Conservation (phyloP, 78 protist genomes). For the Chrysochromulina tobinii region DNA sequence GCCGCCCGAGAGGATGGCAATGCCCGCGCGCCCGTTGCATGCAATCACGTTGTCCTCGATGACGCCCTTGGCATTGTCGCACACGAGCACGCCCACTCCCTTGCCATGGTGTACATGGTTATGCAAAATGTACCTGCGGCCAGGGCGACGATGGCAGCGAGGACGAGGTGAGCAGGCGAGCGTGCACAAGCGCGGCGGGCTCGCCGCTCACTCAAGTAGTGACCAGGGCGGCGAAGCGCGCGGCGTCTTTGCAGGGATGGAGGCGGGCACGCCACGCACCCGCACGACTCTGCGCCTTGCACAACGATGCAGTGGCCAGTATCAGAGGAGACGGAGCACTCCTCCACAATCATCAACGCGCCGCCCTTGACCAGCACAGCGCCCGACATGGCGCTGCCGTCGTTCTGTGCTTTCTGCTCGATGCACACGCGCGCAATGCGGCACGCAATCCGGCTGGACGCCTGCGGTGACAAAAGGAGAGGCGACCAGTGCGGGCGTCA, state of each 20-base stretch:
- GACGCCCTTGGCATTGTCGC: not conserved
- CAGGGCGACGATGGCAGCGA: too few species aligned
- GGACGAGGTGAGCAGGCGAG: too few species aligned
- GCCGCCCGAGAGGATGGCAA: not conserved
- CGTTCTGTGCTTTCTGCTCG: not conserved
- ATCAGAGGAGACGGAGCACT: not conserved
- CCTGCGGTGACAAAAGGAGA: not conserved
- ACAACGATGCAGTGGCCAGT: conserved; percentile 1
- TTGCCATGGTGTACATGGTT: not conserved
- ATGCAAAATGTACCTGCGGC: not conserved
- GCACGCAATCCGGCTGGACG: too few species aligned
- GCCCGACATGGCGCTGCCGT: not conserved
- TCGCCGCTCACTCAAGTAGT: too few species aligned
- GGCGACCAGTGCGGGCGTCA: not conserved
- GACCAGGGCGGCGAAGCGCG: too few species aligned
- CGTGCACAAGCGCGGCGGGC: too few species aligned
- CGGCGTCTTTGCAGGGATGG: too few species aligned
- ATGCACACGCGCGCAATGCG: not conserved
- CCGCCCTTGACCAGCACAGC: not conserved
- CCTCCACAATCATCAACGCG: not conserved
- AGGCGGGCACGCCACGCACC: too few species aligned
- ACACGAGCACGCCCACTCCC: conserved; percentile 22
- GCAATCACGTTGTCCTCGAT: not conserved
- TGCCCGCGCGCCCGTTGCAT: conserved; percentile 13
- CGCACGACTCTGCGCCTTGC: not conserved